phyloP scores from a whole-genome alignment of 257 asterid species.

The Phtheirospermum japonicum region DNA sequence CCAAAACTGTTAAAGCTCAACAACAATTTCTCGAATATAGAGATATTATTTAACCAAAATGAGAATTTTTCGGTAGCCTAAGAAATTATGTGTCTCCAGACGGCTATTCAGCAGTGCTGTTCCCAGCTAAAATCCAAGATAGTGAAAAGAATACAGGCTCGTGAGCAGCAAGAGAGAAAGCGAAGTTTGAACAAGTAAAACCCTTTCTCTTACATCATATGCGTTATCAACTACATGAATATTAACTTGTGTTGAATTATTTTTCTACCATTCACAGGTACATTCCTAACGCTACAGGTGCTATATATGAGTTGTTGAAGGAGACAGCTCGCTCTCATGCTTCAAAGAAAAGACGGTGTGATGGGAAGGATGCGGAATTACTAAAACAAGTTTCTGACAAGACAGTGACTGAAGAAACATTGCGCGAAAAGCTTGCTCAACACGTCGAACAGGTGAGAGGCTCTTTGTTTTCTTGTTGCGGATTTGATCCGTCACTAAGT shows the following conservation, averaged over 20 bases:
- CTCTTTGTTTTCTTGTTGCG: conserved; percentile 15
- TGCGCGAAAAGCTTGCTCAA: conserved; percentile 73
- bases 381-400: conserved; percentile 57
- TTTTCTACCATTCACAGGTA: conserved; percentile 49
- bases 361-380: conserved; percentile 56
- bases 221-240: conserved; percentile 19
- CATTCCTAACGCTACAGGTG: conserved; percentile 70
- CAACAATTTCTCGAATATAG: background rate
- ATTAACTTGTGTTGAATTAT: conserved; percentile 24
- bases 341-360: conserved; percentile 58
- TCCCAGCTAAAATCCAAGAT: conserved; percentile 76
- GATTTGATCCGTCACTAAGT: background rate
- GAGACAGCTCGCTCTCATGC: conserved; percentile 54
- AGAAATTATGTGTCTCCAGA: conserved; percentile 40
- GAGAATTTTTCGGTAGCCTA: conserved; percentile 25
- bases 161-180: conserved; percentile 95
- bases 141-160: conserved; percentile 87
- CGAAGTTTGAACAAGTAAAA: conserved; percentile 73
- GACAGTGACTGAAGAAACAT: conserved; percentile 51
- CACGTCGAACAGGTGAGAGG: conserved; percentile 74
- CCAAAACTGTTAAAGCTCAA: background rate
- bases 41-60: background rate
- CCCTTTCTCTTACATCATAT: conserved; percentile 28
- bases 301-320: conserved; percentile 65
- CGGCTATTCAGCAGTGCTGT: conserved; percentile 82